These are phyloP conservation scores for Cladophialophora carrionii DNA, from an alignment of 2,329 filamentous ascomycete genomes.

Conservation along the genomic window DNA sequence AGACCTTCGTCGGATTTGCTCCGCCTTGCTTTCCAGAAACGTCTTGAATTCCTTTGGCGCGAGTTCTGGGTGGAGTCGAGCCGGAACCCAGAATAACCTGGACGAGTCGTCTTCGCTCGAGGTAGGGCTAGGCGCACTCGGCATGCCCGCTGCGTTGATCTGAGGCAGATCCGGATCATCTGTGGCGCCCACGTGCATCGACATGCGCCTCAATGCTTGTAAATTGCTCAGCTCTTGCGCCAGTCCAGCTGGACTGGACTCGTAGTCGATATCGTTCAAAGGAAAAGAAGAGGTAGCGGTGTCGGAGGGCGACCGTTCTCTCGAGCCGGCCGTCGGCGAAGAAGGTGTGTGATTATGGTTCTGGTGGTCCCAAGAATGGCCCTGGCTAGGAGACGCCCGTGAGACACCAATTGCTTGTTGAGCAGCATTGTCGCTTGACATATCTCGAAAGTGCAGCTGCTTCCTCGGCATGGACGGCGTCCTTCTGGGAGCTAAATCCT, in stretches of 20 bases:
- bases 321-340: slow-evolving; percentile 59
- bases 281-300: slow-evolving; percentile 66
- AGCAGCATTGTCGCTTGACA: slow-evolving; percentile 23
- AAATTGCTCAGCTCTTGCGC: slow-evolving; percentile 91
- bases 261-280: slow-evolving; percentile 83
- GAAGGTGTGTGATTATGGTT: slow-evolving; percentile 60
- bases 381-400: slow-evolving; percentile 37
- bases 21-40: slow-evolving; percentile 90
- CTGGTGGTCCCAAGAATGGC: slow-evolving; percentile 44
- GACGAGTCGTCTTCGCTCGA: slow-evolving; percentile 83
- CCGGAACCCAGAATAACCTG: slow-evolving; percentile 92
- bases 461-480: slow-evolving; percentile 27
- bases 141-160: slow-evolving; percentile 47
- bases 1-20: slow-evolving; percentile 83
- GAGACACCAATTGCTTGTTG: slow-evolving; percentile 43
- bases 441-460: slow-evolving; percentile 28
- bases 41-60: slow-evolving; percentile 96
- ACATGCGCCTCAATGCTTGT: slow-evolving; percentile 86
- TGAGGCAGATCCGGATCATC: slow-evolving; percentile 61
- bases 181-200: slow-evolving; percentile 79
- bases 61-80: slow-evolving; percentile 88
- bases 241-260: slow-evolving; percentile 84
- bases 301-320: slow-evolving; percentile 58
- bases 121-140: slow-evolving; percentile 50
- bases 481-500: slow-evolving; percentile 19